Conservation (phyloP, 805 yeast genomes). For the Wickerhamiella bombiphila region DNA sequence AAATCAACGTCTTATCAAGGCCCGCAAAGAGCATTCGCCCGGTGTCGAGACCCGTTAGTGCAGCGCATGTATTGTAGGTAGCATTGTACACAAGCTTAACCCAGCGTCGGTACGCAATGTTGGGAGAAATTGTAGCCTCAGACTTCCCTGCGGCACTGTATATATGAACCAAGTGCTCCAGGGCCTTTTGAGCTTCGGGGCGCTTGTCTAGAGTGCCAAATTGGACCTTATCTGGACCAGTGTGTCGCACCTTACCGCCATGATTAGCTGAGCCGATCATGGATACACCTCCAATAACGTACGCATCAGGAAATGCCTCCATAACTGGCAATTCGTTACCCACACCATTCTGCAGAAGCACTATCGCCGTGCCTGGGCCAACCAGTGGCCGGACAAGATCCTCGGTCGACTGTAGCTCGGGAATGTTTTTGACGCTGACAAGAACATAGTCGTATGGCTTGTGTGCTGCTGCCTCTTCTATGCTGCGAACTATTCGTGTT, state of each 20-base stretch:
- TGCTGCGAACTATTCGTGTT: constrained; percentile 20
- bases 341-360: constrained; percentile 53
- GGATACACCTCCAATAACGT: constrained; percentile 48
- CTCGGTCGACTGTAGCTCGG: constrained; percentile 43
- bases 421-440: constrained; percentile 49
- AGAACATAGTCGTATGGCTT: constrained; percentile 42
- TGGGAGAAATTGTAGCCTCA: constrained; percentile 27
- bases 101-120: constrained; percentile 44
- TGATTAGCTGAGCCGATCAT: constrained; percentile 45
- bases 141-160: constrained; percentile 33
- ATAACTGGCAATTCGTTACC: constrained; percentile 45
- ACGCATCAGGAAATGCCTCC: constrained; percentile 34
- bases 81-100: constrained; percentile 58
- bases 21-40: constrained; percentile 38
- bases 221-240: constrained; percentile 35
- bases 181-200: constrained; percentile 21
- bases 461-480: constrained; percentile 32
- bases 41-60: constrained; percentile 44
- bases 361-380: constrained; percentile 33
- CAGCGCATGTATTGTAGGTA: constrained; percentile 46
- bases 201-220: constrained; percentile 40
- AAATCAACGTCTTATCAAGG: constrained; percentile 27
- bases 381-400: constrained; percentile 39
- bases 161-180: constrained; percentile 32
- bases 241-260: constrained; percentile 36